These are phyloP conservation scores for Paracorniculantispora psalliotae DNA, from an alignment of 2,329 filamentous ascomycete genomes.

Conservation along the genomic window DNA sequence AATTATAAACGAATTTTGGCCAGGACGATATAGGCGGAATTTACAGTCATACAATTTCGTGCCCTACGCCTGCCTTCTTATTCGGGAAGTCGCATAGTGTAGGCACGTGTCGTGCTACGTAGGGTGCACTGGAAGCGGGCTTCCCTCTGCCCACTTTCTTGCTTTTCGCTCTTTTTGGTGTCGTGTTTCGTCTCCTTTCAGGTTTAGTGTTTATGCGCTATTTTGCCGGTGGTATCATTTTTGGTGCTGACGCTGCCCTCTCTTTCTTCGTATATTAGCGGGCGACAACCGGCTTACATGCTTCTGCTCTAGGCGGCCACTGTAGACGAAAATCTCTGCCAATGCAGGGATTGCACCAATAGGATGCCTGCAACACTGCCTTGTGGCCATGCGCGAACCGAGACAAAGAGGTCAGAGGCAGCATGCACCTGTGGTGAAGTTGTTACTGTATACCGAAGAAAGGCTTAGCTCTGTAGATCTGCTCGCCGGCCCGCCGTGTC, in stretches of 20 bases:
- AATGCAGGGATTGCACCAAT: not conserved
- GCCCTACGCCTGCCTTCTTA: not conserved
- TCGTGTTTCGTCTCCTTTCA: slow-evolving; percentile 10
- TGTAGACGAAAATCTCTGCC: slow-evolving; percentile 3
- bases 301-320: not conserved
- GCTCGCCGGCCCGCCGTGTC: not conserved
- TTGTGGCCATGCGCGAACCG: not conserved
- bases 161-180: not conserved
- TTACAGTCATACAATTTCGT: not conserved
- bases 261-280: slow-evolving; percentile 7
- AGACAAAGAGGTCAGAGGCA: not conserved
- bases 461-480: slow-evolving; percentile 7
- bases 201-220: slow-evolving; percentile 11
- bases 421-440: not conserved
- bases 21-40: not conserved
- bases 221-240: slow-evolving; percentile 3
- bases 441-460: not conserved
- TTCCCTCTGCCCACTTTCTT: not conserved
- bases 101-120: not conserved
- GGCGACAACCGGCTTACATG: slow-evolving; percentile 13
- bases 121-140: not conserved
- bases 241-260: slow-evolving; percentile 5
- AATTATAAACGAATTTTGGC: not conserved
- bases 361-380: not conserved
- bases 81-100: not conserved